Base-by-base conservation (phyloP, 441 rosid species). In the Populus hybrid region DNA sequence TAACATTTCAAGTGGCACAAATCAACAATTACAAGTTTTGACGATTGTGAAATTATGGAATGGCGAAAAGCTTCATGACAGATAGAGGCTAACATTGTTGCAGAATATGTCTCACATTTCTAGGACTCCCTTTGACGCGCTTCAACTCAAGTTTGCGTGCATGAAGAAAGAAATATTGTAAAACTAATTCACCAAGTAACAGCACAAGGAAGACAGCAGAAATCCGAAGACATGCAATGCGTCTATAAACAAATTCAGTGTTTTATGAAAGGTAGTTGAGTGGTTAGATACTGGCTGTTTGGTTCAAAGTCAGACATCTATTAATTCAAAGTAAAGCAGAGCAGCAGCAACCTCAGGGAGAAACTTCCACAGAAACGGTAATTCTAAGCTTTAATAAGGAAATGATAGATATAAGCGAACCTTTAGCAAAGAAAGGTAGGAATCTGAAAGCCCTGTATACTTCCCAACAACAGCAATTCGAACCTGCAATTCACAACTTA, bases 371-470 rank as follows among this genome's bases (percentile, higher is more conserved):
- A 32, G 68, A 73, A 8, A 61, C 30, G 65, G 19, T 26, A 72
- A 24, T 53, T 24, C 9, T 28, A 53, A 70, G 34, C 67, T 72
- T 70, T 18, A 4, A 66, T 35, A 66, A 14, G 12, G 8, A 2
- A 9, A 32, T 1, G 1, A 63, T n/a, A 61, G 57, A 30, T 16
- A 30, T 16, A 19, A 70, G 70, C 32, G 36, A 72, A 93, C 97
- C 97, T 93, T 93, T 71, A 86, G 74, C 76, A 93, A 94, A 50
- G 97, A 93, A 24, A 93, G 90, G 71, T 93, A 93, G 23, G 97
- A 84, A 89, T 93, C 97, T 77, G 91, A 75, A 81, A 86, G 91
- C 70, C 91, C 89, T 46, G 91, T 86, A 82, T 93, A 93, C 82
- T 93, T n/a, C n/a, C n/a, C n/a, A n/a, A n/a, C n/a, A n/a, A n/a